Evolutionary conservation across 148 eudicot species (phyloP), one percentile per base, ranked within the genome.

Genomic region (Amaranthus cruentus): DNA sequence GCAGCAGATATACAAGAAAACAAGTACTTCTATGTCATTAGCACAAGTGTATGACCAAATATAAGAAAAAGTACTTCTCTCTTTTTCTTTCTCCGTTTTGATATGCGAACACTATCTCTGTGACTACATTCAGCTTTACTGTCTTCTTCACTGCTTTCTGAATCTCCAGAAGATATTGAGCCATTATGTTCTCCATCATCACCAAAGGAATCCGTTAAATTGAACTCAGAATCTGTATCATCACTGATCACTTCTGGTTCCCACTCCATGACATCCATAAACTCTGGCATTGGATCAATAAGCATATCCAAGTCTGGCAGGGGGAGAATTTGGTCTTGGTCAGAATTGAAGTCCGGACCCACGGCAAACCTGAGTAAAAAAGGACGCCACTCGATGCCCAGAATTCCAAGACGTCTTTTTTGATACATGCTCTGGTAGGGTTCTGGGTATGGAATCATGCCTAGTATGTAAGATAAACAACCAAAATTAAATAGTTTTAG

Each of bases 401-500:
- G 77, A 69, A 87, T 87, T 76, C 97, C 99, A 64, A 91, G 76
- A 60, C 99, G 91, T 12, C 97, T 82, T 73, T 71, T 80, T 83
- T 95, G 99, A 76, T 86, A 95, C 90, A 82, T 85, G 81, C 96
- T 95, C 74, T 95, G 99, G 72, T 90, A 95, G 55, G 99, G 99
- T 73, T 95, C 99, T 46, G 96, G 91, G 80, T 95, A 95, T 50
- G 99, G 99, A 74, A 95, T 95, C 92, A 95, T 88, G 73, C 86
- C 99, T 94, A 73, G 52, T 54, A 83, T 60, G 69, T 82, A 71
- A 68, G 74, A 71, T 10, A 2, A 57, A 80, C 9, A 44, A 46
- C 51, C 53, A 52, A 73, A 44, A 38, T 56, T 68, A 55, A 38
- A 57, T 50, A 59, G 43, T 13, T 54, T 44, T 54, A 55, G n/a